Conservation (phyloP, 1,284 basidiomycete genomes). For the Kwoniella shivajii region DNA sequence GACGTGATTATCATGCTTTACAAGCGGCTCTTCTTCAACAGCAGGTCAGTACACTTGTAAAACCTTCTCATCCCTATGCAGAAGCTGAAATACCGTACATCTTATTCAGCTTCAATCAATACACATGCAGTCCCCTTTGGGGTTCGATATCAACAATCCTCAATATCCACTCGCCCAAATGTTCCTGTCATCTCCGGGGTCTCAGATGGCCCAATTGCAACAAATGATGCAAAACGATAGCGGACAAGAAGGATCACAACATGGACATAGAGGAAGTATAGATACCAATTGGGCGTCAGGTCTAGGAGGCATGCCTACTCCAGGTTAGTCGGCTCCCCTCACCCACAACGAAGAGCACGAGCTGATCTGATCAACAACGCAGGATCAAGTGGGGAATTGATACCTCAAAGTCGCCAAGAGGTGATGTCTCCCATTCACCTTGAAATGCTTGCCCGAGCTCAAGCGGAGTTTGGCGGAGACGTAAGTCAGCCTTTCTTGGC, state of each 20-base stretch:
- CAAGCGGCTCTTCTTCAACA: constrained; percentile 24
- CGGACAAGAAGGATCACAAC: constrained; percentile 1
- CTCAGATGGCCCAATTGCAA: constrained; percentile 12
- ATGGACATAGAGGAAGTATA: constrained; percentile 1
- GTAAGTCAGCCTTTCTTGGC: constrained; percentile 29
- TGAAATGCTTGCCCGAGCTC: constrained; percentile 40
- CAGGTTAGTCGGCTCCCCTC: constrained; percentile 29
- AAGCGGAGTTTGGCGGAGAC: constrained; percentile 39
- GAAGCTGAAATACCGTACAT: not conserved
- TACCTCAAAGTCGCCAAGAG: constrained; percentile 40
- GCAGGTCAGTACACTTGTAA: constrained; percentile 9
- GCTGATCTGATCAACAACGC: not conserved
- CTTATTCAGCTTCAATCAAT: constrained; percentile 48
- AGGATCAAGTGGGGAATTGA: constrained; percentile 50
- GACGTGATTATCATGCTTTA: constrained; percentile 15
- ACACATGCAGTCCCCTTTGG: constrained; percentile 53
- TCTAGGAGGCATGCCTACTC: constrained; percentile 38
- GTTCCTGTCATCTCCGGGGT: constrained; percentile 38
- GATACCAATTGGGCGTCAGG: constrained; percentile 12
- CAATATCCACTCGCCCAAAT: constrained; percentile 44
- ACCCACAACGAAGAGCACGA: not conserved
- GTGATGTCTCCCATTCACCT: constrained; percentile 51
- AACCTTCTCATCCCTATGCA: not conserved
- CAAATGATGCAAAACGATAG: constrained; percentile 8
- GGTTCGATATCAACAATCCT: constrained; percentile 41